These are phyloP conservation scores for Puccinia sorghi DNA, from an alignment of 1,284 basidiomycete species.

Conservation along the genomic window DNA sequence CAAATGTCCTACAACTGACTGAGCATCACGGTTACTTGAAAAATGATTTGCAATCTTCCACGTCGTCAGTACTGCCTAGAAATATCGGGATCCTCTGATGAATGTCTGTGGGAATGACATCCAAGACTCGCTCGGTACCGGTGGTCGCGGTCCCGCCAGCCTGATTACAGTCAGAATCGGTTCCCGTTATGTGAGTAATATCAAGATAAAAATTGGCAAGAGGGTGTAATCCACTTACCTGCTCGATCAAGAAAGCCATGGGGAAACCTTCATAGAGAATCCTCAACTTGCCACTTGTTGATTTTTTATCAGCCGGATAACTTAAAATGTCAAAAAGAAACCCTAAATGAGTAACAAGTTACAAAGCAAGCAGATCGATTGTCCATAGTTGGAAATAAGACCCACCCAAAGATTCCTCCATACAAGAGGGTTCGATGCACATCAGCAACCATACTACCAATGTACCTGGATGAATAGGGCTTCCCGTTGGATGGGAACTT, in stretches of 20 bases:
- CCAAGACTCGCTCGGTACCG: conserved; percentile 85
- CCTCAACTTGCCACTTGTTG: conserved; percentile 89
- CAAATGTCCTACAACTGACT: neutral
- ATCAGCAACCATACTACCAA: conserved; percentile 98
- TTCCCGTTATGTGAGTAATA: too few species aligned
- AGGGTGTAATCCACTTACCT: too few species aligned
- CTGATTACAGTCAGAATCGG: conserved; percentile 60
- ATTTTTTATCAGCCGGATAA: conserved; percentile 98
- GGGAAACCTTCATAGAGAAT: conserved; percentile 98
- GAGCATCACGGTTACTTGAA: conserved; percentile 62
- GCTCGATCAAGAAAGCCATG: conserved; percentile 96
- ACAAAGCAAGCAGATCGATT: neutral
- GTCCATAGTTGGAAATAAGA: neutral
- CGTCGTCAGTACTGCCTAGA: conserved; percentile 91
- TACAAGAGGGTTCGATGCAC: conserved; percentile 95
- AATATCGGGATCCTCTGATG: conserved; percentile 94
- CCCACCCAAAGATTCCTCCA: conserved; percentile 87
- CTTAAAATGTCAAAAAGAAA: neutral
- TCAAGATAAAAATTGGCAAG: too few species aligned
- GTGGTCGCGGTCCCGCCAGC: conserved; percentile 96
- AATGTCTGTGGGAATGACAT: conserved; percentile 82
- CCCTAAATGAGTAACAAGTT: neutral
- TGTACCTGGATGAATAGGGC: conserved; percentile 70
- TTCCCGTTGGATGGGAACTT: conserved; percentile 65
- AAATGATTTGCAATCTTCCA: conserved; percentile 82